Evolutionary conservation across 1,284 basidiomycete species (phyloP), one percentile per base, ranked within the genome.

Genomic region (Vanrija pseudolonga): DNA sequence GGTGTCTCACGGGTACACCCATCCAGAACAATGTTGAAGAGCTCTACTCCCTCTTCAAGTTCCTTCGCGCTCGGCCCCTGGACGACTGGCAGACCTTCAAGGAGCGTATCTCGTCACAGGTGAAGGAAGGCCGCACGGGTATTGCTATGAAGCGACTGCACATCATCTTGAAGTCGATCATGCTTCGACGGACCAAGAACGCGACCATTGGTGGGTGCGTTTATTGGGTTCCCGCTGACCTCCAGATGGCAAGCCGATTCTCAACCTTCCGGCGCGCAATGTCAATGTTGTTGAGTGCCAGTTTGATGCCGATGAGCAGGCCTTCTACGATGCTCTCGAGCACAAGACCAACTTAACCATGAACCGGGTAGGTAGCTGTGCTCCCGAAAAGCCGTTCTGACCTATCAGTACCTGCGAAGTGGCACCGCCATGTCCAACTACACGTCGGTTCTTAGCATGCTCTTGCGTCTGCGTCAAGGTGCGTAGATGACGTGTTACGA

Each of bases 401-500:
- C 12, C 9, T 14, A 4, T 8, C 32, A 77, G 69, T 81, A 90
- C 47, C 80, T 88, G 69, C 77, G 78, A 51, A 78, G 54, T 74
- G 82, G 64, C 66, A 71, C 80, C 14, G 78, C 80, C 17, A 82
- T 83, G 63, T 82, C 80, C 53, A 87, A 84, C 53, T 93, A 94
- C 70, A 94, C 90, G 0, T 84, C 85, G n/a, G 85, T 93, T 6
- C 79, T 98, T 62, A 81, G 91, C 4, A 77, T 96, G 58, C 80
- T 97, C 52, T 81, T 97, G 48, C 82, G 94, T 28, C 79, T 97
- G 24, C 83, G 94, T 20, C 94, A 97, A 83, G 90, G 90, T 89
- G 50, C 32, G 32, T 5, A 14, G 8, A 32, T 32, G 32, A 9
- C 32, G 4, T 32, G 8, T 4, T 14, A 43, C 80, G 63, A 36